Conservation (phyloP, 1,284 basidiomycete species). For the Ustilago cynodontis region DNA sequence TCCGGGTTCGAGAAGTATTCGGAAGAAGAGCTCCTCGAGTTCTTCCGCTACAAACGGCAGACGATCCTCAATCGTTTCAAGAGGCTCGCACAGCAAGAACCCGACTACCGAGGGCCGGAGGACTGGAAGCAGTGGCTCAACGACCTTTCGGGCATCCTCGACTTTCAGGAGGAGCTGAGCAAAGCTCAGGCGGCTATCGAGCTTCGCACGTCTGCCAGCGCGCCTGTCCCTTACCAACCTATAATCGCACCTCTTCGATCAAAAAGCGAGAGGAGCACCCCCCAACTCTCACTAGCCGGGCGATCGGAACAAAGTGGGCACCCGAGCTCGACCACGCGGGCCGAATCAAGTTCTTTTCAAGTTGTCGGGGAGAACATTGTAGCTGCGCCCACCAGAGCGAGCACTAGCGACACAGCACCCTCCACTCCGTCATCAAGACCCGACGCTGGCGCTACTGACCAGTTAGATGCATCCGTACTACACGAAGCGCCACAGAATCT, state of each 20-base stretch:
- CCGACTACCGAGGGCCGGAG: not conserved
- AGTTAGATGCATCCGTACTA: not conserved
- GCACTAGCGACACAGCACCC: not conserved
- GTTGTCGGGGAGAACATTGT: constrained; percentile 32
- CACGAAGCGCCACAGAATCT: not conserved
- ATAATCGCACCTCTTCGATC: not conserved
- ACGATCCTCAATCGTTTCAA: not conserved
- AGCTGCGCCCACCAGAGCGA: not conserved
- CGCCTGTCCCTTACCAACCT: not conserved
- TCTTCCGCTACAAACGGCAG: not conserved
- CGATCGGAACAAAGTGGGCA: not conserved
- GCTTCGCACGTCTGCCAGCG: not conserved
- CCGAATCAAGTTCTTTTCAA: constrained; percentile 34
- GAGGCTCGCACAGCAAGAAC: not conserved
- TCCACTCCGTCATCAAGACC: not conserved
- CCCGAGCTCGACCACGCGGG: not conserved
- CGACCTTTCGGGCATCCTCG: not conserved
- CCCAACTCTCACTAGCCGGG: not conserved
- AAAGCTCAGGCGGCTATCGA: not conserved
- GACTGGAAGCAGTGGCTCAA: constrained; percentile 1
- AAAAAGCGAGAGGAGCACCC: not conserved
- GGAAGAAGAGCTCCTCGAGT: constrained; percentile 8
- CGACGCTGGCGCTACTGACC: not conserved
- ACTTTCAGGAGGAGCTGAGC: not conserved
- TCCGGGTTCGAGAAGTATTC: constrained; percentile 1